Percentiles rank a stretch among this genome's conserved stretches.
phyloP scores from a whole-genome alignment of 2,329 filamentous ascomycete species.

The Nemania sp. region DNA sequence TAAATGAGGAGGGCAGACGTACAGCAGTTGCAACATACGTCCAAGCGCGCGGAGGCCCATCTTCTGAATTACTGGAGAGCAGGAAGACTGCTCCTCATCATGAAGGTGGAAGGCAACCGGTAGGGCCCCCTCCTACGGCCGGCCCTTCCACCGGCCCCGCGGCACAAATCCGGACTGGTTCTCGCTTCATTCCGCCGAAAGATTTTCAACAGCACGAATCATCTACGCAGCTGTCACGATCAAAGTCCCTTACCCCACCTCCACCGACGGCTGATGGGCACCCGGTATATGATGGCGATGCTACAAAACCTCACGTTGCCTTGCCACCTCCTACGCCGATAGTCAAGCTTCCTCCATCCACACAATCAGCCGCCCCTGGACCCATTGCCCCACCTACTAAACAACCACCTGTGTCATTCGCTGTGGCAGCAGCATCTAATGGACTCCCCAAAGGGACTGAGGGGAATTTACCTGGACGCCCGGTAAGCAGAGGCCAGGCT shows the following conservation, averaged over 20 bases:
- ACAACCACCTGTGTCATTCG: conserved; percentile 49
- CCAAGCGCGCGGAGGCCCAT: conserved; percentile 22
- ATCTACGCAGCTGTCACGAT: conserved; percentile 44
- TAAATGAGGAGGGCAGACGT: conserved; percentile 43
- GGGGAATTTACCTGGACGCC: conserved; percentile 23
- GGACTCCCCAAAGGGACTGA: conserved; percentile 12
- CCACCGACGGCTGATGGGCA: conserved; percentile 72
- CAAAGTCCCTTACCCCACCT: conserved; percentile 68
- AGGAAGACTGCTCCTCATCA: conserved; percentile 23
- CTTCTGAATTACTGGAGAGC: conserved; percentile 12
- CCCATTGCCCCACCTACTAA: conserved; percentile 39
- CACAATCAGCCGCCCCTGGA: conserved; percentile 46
- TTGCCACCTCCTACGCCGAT: conserved; percentile 72
- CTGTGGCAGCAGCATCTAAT: conserved; percentile 43
- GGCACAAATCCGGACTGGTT: conserved; percentile 54
- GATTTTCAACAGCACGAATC: conserved; percentile 51
- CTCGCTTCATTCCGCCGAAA: conserved; percentile 64
- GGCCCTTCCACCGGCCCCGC: conserved; percentile 27
- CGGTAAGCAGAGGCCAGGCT: conserved; percentile 31
- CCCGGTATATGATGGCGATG: conserved; percentile 71
- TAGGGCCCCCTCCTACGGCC: conserved; percentile 10
- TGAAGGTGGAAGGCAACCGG: conserved; percentile 25
- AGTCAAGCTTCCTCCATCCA: conserved; percentile 79
- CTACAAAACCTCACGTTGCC: conserved; percentile 66
- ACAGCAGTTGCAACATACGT: conserved; percentile 34